Evolutionary conservation across 2,329 filamentous ascomycete genomes (phyloP).

Genomic region (Ceratocystis ficicola): DNA sequence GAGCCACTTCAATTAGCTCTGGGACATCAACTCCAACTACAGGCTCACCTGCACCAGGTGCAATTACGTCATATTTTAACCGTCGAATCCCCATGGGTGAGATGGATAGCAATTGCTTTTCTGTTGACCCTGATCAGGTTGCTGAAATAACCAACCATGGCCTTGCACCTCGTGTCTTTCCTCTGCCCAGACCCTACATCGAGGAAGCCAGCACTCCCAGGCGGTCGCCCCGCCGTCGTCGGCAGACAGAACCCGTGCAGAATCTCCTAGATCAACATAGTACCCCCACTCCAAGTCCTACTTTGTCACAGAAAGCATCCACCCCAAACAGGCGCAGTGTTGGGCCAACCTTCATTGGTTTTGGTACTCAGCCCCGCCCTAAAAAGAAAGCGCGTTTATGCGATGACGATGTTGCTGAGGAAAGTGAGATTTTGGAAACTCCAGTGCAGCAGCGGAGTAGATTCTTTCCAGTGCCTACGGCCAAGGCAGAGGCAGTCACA

Average conservation of each 20-base stretch:
- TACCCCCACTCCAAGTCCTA: conserved; percentile 21
- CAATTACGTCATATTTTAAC: conserved; percentile 41
- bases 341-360: conserved; percentile 19
- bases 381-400: conserved; percentile 47
- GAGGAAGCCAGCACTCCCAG: conserved; percentile 28
- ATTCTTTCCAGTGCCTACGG: conserved; percentile 36
- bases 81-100: conserved; percentile 46
- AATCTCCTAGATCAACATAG: conserved; percentile 31
- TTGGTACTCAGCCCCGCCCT: conserved; percentile 30
- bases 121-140: conserved; percentile 38
- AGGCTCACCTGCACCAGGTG: conserved; percentile 25
- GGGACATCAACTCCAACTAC: conserved; percentile 24
- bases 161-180: conserved; percentile 44
- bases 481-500: conserved; percentile 22
- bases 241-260: conserved; percentile 41
- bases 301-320: conserved; percentile 19
- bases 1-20: conserved; percentile 14
- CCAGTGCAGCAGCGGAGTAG: conserved; percentile 38
- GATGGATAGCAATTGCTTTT: conserved; percentile 51
- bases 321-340: conserved; percentile 24
- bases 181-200: conserved; percentile 46
- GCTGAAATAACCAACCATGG: conserved; percentile 40
- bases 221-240: conserved; percentile 34
- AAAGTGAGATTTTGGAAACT: conserved; percentile 25
- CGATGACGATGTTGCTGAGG: conserved; percentile 29